Percentiles rank a stretch among this genome's conserved stretches.
Conservation (phyloP, 768 basidiomycete genomes). For the Termitomyces sp. region DNA sequence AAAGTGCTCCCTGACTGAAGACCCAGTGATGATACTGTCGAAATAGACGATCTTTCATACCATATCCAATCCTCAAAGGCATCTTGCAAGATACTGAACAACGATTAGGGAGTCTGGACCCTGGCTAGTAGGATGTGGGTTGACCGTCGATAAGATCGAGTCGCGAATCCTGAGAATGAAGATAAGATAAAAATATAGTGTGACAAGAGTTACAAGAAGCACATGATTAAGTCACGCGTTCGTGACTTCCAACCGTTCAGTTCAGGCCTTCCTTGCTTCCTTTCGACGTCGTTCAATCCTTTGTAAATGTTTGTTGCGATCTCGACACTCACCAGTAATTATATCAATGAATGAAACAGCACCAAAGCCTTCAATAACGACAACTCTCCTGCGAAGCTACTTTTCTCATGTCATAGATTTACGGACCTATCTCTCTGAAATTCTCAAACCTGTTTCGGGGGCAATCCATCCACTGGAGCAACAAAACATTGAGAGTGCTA, state of each 20-base stretch:
- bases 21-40: neutral
- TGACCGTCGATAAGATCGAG: slow-evolving; percentile 7
- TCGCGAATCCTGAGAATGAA: neutral
- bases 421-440: slow-evolving; percentile 33
- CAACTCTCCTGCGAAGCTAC: slow-evolving; percentile 38
- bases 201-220: neutral
- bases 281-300: neutral
- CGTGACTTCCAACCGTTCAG: slow-evolving; percentile 4
- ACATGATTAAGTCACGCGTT: slow-evolving; percentile 9
- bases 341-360: neutral
- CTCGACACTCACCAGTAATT: neutral
- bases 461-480: slow-evolving; percentile 7
- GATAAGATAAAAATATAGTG: neutral
- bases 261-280: no score
- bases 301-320: neutral
- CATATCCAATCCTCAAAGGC: slow-evolving; percentile 45
- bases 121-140: neutral
- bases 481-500: slow-evolving; percentile 20
- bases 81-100: slow-evolving; percentile 15
- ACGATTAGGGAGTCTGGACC: neutral
- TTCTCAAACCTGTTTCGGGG: slow-evolving; percentile 21
- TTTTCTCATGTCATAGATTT: slow-evolving; percentile 38
- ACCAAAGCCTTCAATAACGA: slow-evolving; percentile 7
- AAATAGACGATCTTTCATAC: slow-evolving; percentile 21
- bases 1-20: slow-evolving; percentile 81